These are phyloP conservation scores for Dioscorea alata DNA, from an alignment of 106 monocot species.

Conservation along the genomic window DNA sequence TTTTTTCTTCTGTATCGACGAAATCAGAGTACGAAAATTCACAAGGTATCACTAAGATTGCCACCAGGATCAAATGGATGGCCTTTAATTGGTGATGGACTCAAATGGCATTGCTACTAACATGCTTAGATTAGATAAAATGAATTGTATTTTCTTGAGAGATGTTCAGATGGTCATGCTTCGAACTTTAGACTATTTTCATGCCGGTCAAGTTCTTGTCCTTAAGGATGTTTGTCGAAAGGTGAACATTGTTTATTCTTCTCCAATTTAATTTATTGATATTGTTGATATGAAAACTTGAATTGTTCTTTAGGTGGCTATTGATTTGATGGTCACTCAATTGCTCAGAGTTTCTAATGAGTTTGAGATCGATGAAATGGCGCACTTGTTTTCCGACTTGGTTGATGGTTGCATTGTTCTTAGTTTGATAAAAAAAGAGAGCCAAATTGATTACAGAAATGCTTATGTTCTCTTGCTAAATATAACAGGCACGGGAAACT, in stretches of 20 bases:
- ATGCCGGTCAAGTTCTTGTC: conserved; percentile 14
- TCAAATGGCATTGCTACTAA: conserved; percentile 20
- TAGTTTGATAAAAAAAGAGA: no score
- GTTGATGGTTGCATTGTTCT: conserved; percentile 26
- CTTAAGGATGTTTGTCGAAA: conserved; percentile 45
- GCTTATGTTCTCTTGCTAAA: background rate
- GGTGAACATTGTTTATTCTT: conserved; percentile 5
- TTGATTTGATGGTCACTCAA: conserved; percentile 43
- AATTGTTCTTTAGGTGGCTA: conserved; percentile 28
- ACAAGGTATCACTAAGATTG: background rate
- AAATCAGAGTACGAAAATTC: background rate
- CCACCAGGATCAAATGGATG: background rate
- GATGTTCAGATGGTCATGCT: conserved; percentile 30
- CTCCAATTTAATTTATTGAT: background rate
- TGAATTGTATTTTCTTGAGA: conserved; percentile 14
- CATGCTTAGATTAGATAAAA: conserved; percentile 30
- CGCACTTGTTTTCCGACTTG: conserved; percentile 33
- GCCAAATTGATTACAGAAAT: no score
- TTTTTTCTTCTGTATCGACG: background rate
- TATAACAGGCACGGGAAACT: conserved; percentile 26
- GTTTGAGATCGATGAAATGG: conserved; percentile 34
- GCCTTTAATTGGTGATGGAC: background rate
- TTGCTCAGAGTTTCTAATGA: conserved; percentile 27
- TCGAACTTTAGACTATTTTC: conserved; percentile 15
- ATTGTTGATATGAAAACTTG: no score